A percentile compares a stretch with the other conserved stretches of the same genome.
Evolutionary conservation across 202 grass and related monocot genomes (phyloP).

Genomic region (Digitaria exilis): DNA sequence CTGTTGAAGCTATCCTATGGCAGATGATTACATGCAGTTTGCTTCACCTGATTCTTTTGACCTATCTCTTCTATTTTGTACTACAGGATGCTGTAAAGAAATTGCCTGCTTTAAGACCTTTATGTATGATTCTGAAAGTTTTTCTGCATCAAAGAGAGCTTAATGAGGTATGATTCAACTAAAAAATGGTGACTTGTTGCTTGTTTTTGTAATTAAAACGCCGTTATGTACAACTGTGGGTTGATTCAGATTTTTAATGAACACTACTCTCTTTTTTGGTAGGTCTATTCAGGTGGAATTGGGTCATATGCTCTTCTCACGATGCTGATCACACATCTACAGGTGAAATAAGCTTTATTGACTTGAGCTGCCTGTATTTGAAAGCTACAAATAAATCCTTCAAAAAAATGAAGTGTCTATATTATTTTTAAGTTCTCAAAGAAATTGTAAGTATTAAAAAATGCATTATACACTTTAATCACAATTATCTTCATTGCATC

Average conservation of each 20-base stretch:
- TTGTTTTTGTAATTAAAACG: constrained; percentile 14
- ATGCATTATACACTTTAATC: constrained; percentile 2
- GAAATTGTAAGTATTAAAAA: constrained; percentile 7
- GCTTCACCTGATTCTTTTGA: constrained; percentile 10
- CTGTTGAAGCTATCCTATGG: constrained; percentile 38
- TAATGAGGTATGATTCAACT: constrained; percentile 74
- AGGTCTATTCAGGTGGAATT: constrained; percentile 97
- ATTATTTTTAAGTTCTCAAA: neutral
- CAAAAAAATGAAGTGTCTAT: neutral
- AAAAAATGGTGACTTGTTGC: constrained; percentile 1
- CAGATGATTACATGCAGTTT: constrained; percentile 1
- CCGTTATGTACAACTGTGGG: neutral
- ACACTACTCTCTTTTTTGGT: constrained; percentile 16
- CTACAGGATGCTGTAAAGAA: constrained; percentile 80
- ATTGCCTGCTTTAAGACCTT: constrained; percentile 84
- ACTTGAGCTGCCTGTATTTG: neutral
- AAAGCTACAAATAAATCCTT: neutral
- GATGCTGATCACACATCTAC: constrained; percentile 91
- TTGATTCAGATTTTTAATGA: constrained; percentile 18
- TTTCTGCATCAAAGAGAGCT: constrained; percentile 99
- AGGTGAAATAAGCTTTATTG: constrained; percentile 50
- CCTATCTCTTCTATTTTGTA: constrained; percentile 17
- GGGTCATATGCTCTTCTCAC: constrained; percentile 98
- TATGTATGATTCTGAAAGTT: constrained; percentile 96
- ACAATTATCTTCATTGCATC: constrained; percentile 15